Evolutionary conservation across 1,284 basidiomycete genomes (phyloP).

Genomic region (Cryptococcus neoformans): DNA sequence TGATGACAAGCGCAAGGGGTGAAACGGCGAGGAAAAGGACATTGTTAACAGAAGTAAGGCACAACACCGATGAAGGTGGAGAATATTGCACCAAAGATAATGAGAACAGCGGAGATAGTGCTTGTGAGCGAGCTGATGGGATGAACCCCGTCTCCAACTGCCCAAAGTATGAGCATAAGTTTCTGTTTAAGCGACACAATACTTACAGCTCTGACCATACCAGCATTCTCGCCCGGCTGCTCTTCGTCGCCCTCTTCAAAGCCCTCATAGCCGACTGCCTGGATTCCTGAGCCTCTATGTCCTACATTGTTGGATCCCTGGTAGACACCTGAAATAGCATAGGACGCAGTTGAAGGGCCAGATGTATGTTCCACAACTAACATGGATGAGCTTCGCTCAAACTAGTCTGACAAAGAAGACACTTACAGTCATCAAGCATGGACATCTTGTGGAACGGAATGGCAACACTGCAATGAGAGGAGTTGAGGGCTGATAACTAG

Average conservation of each 20-base stretch:
- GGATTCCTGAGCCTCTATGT: constrained; percentile 53
- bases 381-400: constrained; percentile 5
- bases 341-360: constrained; percentile 50
- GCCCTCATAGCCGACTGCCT: constrained; percentile 73
- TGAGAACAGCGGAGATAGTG: constrained; percentile 68
- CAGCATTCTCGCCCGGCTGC: constrained; percentile 30
- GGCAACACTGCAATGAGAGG: background rate
- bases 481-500: no score
- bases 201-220: constrained; percentile 34
- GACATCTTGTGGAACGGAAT: constrained; percentile 16
- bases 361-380: constrained; percentile 79
- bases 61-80: constrained; percentile 72
- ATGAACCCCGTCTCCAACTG: constrained; percentile 52
- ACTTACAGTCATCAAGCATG: constrained; percentile 85
- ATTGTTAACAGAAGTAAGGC: constrained; percentile 79
- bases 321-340: constrained; percentile 11
- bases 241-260: constrained; percentile 71
- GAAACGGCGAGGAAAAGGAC: constrained; percentile 76
- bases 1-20: constrained; percentile 74
- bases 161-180: constrained; percentile 7
- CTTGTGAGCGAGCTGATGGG: constrained; percentile 35
- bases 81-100: constrained; percentile 84
- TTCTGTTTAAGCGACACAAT: background rate
- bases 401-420: background rate
- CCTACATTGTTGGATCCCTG: constrained; percentile 26